Conservation (phyloP, 192 early-diverging fungal genomes). For the Paraglomus occultum region DNA sequence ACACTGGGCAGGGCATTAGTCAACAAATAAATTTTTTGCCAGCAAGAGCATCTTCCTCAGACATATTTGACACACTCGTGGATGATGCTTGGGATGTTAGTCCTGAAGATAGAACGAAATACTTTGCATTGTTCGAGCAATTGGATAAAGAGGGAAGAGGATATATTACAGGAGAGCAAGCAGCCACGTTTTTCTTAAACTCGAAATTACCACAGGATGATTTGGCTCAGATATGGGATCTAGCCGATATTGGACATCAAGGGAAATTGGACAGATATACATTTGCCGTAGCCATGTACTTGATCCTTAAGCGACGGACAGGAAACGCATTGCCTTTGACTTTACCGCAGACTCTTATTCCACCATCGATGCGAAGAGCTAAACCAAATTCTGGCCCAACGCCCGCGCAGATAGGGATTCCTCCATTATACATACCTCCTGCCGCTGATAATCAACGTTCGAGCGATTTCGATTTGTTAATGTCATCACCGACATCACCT, state of each 20-base stretch:
- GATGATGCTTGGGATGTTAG: conserved; percentile 69
- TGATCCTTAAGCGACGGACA: conserved; percentile 62
- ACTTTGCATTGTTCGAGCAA: conserved; percentile 71
- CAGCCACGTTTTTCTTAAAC: conserved; percentile 75
- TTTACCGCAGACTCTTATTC: conserved; percentile 55
- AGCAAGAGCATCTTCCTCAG: conserved; percentile 20
- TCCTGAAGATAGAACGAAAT: conserved; percentile 69
- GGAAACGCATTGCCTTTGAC: conserved; percentile 52
- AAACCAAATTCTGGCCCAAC: too few species aligned
- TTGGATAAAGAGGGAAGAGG: conserved; percentile 66
- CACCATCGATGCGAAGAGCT: conserved; percentile 47
- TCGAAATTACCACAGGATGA: conserved; percentile 65
- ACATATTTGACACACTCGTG: too few species aligned
- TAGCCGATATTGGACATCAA: conserved; percentile 62
- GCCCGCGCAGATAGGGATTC: too few species aligned
- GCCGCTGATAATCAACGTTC: too few species aligned
- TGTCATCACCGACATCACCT: not conserved
- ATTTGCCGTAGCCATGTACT: conserved; percentile 80
- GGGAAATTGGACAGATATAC: conserved; percentile 66
- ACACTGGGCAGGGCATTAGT: not conserved
- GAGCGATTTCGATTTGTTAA: too few species aligned
- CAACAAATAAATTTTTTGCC: conserved; percentile 17
- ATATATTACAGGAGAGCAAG: conserved; percentile 70
- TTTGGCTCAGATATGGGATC: conserved; percentile 80
- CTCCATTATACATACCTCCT: too few species aligned